Percentiles rank a stretch among this genome's conserved stretches.
Evolutionary conservation across 139 green algal species (phyloP).

Genomic region (Dunaliella primolecta): DNA sequence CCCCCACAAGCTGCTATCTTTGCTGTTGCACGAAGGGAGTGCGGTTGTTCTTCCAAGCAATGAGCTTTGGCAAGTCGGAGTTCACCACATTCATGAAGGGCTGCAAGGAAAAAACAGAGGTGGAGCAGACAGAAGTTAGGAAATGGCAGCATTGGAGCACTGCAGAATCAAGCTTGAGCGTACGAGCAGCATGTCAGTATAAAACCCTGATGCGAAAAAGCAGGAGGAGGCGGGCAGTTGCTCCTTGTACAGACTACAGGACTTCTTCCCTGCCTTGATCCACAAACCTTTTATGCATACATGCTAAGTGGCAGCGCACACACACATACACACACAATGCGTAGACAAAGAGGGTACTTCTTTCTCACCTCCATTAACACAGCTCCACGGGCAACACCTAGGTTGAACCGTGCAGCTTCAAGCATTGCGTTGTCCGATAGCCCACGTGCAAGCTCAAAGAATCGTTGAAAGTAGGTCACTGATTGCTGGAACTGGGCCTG

Average conservation of each 20-base stretch:
- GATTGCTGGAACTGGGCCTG: conserved; percentile 36
- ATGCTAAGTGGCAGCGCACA: too few species aligned
- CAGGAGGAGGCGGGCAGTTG: too few species aligned
- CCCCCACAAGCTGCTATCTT: neutral
- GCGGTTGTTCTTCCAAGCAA: conserved; percentile 52
- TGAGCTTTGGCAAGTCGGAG: conserved; percentile 42
- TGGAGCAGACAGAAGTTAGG: neutral
- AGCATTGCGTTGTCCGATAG: conserved; percentile 53
- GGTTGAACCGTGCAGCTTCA: conserved; percentile 66
- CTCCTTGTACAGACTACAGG: too few species aligned
- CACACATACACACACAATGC: too few species aligned
- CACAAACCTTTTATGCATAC: too few species aligned
- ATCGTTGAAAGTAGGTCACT: conserved; percentile 71
- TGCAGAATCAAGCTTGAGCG: too few species aligned
- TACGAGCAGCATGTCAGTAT: too few species aligned
- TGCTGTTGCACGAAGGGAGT: conserved; percentile 22
- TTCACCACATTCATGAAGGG: conserved; percentile 49
- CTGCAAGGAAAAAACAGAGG: neutral
- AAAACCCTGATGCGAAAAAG: too few species aligned
- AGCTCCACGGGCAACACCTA: conserved; percentile 55
- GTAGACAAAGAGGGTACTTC: too few species aligned
- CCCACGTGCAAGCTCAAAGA: conserved; percentile 65
- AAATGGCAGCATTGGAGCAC: too few species aligned
- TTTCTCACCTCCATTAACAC: conserved; percentile 37
- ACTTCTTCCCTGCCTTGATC: too few species aligned